Evolutionary conservation across 306 rosid genomes (phyloP), one percentile per base, ranked within the genome.

Genomic region (Echinosophora koreensis): DNA sequence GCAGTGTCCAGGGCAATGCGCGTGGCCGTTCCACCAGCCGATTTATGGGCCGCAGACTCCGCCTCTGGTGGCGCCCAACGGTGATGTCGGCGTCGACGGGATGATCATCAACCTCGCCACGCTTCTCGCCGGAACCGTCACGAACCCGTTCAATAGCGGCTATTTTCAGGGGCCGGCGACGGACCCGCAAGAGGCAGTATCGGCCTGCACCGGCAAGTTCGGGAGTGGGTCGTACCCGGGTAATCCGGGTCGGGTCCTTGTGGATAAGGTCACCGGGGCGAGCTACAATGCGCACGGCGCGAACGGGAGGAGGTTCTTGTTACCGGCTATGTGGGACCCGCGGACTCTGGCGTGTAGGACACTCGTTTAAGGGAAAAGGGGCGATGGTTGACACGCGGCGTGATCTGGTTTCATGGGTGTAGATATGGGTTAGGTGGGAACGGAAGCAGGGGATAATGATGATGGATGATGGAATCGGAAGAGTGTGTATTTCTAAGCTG

Each of bases 261-360:
- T 79, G 47, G 98, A 95, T 6, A 85, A 81, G 74, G 63, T 16
- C 0, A 80, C 73, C 4, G 97, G 97, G 9, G 92, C 97, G 32
- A 92, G 98, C 73, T 95, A 77, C 83, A 95, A 95, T 61, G 98
- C 92, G 1, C 8, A 84, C 12, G 97, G 98, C 6, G 81, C 35
- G 1, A 89, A 86, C 13, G 98, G 97, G 10, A 60, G 97, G 27
- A 92, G 55, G 85, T 95, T 17, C 7, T 81, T 95, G 0, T 18
- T 95, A 41, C 98, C 98, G 0, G 98, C 97, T 15, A 95, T 95
- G 98, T 95, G 97, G 97, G 98, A 95, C 89, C 98, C 98, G 0
- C 87, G 84, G 69, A 73, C 83, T 0, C 86, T 88, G 15, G 78
- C 83, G 3, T 95, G 98, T 66, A 95, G 86, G 81, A 75, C 98